These are phyloP conservation scores for Botryotinia convoluta DNA, from an alignment of 2,329 filamentous ascomycete genomes.

Conservation along the genomic window DNA sequence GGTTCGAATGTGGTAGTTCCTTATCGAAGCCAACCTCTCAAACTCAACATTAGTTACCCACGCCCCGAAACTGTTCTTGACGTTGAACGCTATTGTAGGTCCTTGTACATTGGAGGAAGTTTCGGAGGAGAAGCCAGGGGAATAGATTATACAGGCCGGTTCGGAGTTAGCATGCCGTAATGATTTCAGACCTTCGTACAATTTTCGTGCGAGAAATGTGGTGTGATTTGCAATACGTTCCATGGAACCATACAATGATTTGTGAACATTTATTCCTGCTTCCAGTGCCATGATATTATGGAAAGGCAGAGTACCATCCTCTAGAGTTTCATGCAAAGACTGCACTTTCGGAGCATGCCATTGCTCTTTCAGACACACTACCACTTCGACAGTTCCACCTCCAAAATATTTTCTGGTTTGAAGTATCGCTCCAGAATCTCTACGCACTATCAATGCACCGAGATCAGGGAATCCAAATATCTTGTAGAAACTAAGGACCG, in stretches of 20 bases:
- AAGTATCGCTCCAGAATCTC: slow-evolving; percentile 63
- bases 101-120: slow-evolving; percentile 51
- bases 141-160: slow-evolving; percentile 37
- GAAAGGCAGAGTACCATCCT: slow-evolving; percentile 88
- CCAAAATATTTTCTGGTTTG: slow-evolving; percentile 78
- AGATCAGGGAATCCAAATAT: slow-evolving; percentile 97
- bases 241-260: slow-evolving; percentile 69
- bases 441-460: slow-evolving; percentile 79
- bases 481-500: slow-evolving; percentile 87
- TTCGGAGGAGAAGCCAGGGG: slow-evolving; percentile 37
- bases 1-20: slow-evolving; percentile 79
- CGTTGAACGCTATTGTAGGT: slow-evolving; percentile 80
- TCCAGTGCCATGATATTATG: slow-evolving; percentile 86
- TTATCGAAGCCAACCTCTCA: slow-evolving; percentile 78
- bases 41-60: slow-evolving; percentile 83
- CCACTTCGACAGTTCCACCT: slow-evolving; percentile 90
- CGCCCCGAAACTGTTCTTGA: slow-evolving; percentile 63
- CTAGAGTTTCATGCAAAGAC: slow-evolving; percentile 74
- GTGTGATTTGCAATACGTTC: slow-evolving; percentile 68
- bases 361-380: slow-evolving; percentile 70
- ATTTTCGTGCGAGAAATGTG: slow-evolving; percentile 55
- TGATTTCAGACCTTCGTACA: slow-evolving; percentile 56
- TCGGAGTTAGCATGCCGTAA: slow-evolving; percentile 65
- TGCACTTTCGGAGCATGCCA: slow-evolving; percentile 79
- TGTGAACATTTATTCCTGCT: slow-evolving; percentile 68